Evolutionary conservation across 208 protist species (phyloP), one percentile per base, ranked within the genome.

Genomic region (Wallacemonas sp.): DNA sequence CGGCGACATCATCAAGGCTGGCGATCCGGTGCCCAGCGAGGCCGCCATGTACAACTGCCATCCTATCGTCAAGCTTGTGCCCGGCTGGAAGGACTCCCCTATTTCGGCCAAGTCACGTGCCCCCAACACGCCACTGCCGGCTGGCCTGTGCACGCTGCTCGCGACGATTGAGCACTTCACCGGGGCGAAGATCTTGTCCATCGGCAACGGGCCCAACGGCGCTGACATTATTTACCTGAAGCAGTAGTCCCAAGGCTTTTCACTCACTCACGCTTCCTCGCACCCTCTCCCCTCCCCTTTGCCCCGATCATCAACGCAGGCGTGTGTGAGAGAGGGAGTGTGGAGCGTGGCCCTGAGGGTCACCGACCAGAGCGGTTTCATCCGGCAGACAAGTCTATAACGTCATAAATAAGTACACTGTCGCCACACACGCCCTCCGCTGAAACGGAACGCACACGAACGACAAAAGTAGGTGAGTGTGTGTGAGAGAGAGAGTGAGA

Each of bases 141-240:
- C 61, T 13, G 80, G 80, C 2, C 68, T 95, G 13, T 91, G 84
- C 63, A 85, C 92, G 66, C 77, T 94, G 38, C 61, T 97, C 30
- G 65, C 73, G 10, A 87, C 87, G 9, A 79, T 97, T 15, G 89
- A 97, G 75, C 76, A 94, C 70, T 97, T 96, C 41, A 91, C 90
- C 0, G 52, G 65, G 10, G 81, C 84, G 41, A 85, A 94, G 69
- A 76, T 97, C n/a, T 58, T 97, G 10, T 95, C 89, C 34, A 95
- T 97, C 62, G 92, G 92, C 29, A 97, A 97, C 68, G 92, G 92
- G 0, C 89, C 92, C 24, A 87, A 73, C 46, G 88, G 86, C 0
- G 73, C 77, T 13, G 79, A 97, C 39, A 94, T 95, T 48, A 94
- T 97, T 45, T 97, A 97, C 85, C 68, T 97, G 9, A 71, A 76